Evolutionary conservation across 306 rosid genomes (phyloP).

Genomic region (Castanospermum australe): DNA sequence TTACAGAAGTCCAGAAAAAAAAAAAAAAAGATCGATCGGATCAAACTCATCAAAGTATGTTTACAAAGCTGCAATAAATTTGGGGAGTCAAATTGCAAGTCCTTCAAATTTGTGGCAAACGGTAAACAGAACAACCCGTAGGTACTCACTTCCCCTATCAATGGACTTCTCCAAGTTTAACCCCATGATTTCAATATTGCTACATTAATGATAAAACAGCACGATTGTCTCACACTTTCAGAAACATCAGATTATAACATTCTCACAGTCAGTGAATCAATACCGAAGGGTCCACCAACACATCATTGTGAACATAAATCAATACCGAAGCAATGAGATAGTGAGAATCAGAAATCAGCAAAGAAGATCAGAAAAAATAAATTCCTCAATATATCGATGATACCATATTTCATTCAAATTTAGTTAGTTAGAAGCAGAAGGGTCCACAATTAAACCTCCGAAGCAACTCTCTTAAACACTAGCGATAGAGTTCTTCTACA

Average conservation of each 20-base stretch:
- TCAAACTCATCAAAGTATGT: background rate
- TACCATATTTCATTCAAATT: background rate
- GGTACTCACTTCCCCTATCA: background rate
- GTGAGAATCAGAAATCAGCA: background rate
- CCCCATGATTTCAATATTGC: conserved; percentile 5
- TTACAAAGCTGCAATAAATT: background rate
- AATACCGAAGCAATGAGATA: background rate
- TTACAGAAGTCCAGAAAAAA: background rate
- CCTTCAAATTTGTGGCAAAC: conserved; percentile 12
- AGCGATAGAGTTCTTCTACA: background rate
- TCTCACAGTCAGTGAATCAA: background rate
- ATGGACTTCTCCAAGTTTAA: background rate
- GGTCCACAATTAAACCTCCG: too few relatives aligned
- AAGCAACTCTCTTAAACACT: background rate
- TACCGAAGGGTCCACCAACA: background rate
- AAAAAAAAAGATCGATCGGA: background rate
- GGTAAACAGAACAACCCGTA: background rate
- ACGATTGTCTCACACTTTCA: background rate
- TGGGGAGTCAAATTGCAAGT: background rate
- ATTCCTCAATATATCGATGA: background rate
- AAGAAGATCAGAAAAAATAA: background rate
- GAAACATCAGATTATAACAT: conserved; percentile 5
- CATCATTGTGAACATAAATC: background rate
- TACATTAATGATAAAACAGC: conserved; percentile 19
- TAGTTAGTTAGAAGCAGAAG: background rate